Evolutionary conservation across 805 yeast species (phyloP).

Genomic region (Candida adriatica): DNA sequence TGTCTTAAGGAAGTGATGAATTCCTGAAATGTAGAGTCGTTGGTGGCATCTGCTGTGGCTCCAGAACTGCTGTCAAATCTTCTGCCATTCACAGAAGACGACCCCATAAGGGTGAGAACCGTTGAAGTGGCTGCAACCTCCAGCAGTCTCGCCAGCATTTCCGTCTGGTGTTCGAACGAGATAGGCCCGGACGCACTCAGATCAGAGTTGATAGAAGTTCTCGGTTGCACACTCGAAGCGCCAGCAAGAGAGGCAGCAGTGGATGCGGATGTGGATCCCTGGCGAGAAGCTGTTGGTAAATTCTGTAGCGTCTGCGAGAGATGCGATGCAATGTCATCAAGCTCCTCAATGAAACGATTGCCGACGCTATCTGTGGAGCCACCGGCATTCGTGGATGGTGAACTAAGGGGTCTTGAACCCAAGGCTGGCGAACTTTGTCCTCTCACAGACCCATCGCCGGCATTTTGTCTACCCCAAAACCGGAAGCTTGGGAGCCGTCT

Average conservation of each 20-base stretch:
- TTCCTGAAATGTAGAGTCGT: conserved; percentile 32
- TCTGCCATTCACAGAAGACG: conserved; percentile 21
- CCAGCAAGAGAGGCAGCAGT: neutral
- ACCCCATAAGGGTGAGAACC: conserved; percentile 32
- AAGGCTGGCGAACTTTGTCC: too few relatives aligned
- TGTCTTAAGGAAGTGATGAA: conserved; percentile 35
- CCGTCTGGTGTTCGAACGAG: conserved; percentile 28
- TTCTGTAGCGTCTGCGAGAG: conserved; percentile 5
- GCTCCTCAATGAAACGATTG: conserved; percentile 16
- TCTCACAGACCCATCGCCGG: neutral
- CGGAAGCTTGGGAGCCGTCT: conserved; percentile 17
- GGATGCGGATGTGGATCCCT: neutral
- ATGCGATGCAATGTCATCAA: conserved; percentile 19
- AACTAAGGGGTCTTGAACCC: neutral
- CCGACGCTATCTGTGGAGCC: neutral
- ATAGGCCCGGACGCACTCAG: conserved; percentile 4
- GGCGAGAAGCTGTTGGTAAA: conserved; percentile 1
- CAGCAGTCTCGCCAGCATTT: conserved; percentile 35
- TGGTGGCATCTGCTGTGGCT: conserved; percentile 4
- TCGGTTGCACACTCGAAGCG: conserved; percentile 1
- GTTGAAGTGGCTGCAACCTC: conserved; percentile 41
- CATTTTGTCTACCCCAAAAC: conserved; percentile 11
- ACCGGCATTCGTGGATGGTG: neutral
- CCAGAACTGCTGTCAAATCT: conserved; percentile 25
- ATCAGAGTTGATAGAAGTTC: conserved; percentile 6